Evolutionary conservation across 2,329 filamentous ascomycete genomes (phyloP).

Genomic region (Xylaria sp.): DNA sequence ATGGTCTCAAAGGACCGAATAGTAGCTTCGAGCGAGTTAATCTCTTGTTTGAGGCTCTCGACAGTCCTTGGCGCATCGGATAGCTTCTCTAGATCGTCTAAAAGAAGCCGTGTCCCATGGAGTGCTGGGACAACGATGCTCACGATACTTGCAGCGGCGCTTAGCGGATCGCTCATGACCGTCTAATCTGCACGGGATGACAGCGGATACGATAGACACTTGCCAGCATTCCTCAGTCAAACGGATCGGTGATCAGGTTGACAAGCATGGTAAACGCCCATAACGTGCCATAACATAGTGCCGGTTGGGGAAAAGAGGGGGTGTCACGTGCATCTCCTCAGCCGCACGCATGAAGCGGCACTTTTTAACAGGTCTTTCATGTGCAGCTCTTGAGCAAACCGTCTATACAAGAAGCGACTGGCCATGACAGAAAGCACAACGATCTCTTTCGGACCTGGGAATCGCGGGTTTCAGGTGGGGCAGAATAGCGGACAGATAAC

Average conservation of each 20-base stretch:
- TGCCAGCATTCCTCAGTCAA: too few relatives aligned
- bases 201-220: too few relatives aligned
- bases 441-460: background rate
- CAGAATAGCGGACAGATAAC: background rate
- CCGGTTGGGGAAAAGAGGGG: background rate
- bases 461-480: constrained; percentile 2
- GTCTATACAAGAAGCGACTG: too few relatives aligned
- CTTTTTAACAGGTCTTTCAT: background rate
- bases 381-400: background rate
- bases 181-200: too few relatives aligned
- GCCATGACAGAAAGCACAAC: background rate
- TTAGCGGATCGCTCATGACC: background rate
- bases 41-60: background rate
- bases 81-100: background rate
- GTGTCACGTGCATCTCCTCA: background rate
- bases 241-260: background rate
- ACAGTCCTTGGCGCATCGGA: constrained; percentile 1
- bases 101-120: background rate
- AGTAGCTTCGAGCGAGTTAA: background rate
- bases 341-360: background rate
- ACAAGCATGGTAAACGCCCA: background rate
- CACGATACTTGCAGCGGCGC: background rate
- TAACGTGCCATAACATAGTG: too few relatives aligned
- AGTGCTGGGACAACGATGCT: background rate
- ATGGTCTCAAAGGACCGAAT: background rate